Base-by-base conservation (phyloP, 2,329 filamentous ascomycete species). In the Ceratocystis lukuohia region DNA sequence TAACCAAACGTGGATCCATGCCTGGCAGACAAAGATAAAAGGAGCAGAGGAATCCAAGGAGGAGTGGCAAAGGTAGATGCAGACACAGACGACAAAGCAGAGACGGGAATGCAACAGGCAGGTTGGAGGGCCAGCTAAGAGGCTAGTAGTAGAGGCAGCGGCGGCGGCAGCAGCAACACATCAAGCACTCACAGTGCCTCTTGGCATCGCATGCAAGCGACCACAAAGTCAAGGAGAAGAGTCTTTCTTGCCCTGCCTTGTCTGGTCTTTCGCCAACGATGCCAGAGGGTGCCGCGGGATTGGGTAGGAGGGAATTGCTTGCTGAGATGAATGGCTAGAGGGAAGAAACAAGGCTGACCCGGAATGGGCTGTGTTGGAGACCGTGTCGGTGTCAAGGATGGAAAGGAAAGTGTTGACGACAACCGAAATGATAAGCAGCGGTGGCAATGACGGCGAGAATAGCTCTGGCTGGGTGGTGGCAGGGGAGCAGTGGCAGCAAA, bases 1-100 rank as follows among this genome's bases (percentile, higher is more conserved):
- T 77, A 61, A 80, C 73, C 72, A 84, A 84, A 71, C 84, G 82
- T 70, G 81, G 76, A 82, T 88, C 85, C 85, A 88, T 88, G 70
- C 81, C 82, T 75, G 53, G 33, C 64, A 64, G 53, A 57, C 25
- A 25, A 57, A 30, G 30, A 15, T 30, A 57, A 28, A 57, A 57
- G 8, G 12, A 57, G 53, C 17, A 30, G 22, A 22, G 53, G 25
- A 17, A 28, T 2, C 17, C 30, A 25, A 37, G 30, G 37, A 33
- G 61, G 12, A 50, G 10, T 25, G 20, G 25, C 17, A n/a, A 37
- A n/a, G 25, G 22, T 62, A 45, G 37, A 28, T 17, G 33, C 15
- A 28, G 37, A 7, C 61, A 20, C 20, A 61, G 4, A 41, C 25
- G 4, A 41, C 25, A 15, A n/a, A 61, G 37, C 10, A 37, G 8